Evolutionary conservation across 2,329 filamentous ascomycete genomes (phyloP), one percentile per base, ranked within the genome.

Genomic region (Coniochaeta hoffmannii): DNA sequence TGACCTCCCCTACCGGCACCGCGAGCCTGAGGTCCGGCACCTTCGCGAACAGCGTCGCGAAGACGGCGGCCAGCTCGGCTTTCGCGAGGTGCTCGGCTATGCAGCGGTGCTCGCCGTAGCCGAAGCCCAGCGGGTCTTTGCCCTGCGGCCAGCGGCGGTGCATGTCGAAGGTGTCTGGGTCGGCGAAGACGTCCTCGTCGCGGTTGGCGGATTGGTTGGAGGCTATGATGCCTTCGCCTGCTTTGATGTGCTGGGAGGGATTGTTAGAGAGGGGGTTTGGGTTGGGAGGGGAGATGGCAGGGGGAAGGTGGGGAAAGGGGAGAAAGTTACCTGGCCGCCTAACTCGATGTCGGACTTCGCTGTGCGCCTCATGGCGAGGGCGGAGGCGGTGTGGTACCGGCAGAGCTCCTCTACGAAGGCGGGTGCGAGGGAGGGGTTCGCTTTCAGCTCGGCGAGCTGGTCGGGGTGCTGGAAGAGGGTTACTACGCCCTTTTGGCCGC

Each of bases 391-490:
- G 58, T 79, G 75, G 58, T 68, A 79, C 7, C 76, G 68, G 58
- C 73, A 77, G 1, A 79, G 68, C 62, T 80, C 77, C 44, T 76
- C 70, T 0, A 80, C 75, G 41, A 80, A 78, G 0, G 59, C 55
- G 2, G 55, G 61, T 1, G 69, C 65, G 14, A 73, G 68, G 0
- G 64, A 65, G 0, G 74, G 71, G 34, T 76, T 61, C 4, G 62
- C 58, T 55, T 73, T 75, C 1, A 79, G 64, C 35, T 73, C 68
- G 0, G 61, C 66, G 1, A 77, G 67, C 58, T 77, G 75, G 1
- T 63, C 55, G 0, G 75, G 74, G 49, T 79, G 66, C 54, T 75
- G 69, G 15, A 73, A 65, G 5, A 78, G 69, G 4, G 72, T 74
- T 0, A 75, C 66, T 9, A 78, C 66, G 11, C 76, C 76, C 71